phyloP scores from a whole-genome alignment of 257 asterid genomes.

The Fraxinus excelsior region DNA sequence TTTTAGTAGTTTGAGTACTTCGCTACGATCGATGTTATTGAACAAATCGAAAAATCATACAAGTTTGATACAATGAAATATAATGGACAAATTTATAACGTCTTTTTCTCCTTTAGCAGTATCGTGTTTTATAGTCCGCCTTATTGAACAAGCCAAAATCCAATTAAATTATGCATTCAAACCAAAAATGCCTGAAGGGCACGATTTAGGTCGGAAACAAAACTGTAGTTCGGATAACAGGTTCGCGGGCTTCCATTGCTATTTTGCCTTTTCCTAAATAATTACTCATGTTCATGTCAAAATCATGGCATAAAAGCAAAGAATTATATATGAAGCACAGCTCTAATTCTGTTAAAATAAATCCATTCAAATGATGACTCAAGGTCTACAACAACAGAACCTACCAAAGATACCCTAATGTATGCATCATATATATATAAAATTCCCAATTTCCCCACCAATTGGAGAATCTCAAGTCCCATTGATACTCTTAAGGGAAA shows the following conservation, averaged over 20 bases:
- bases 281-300: not conserved
- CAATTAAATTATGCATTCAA: too few relatives aligned
- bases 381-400: constrained; percentile 1
- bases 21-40: not conserved
- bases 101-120: too few relatives aligned
- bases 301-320: not conserved
- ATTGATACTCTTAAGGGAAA: not conserved
- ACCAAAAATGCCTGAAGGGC: too few relatives aligned
- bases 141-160: not conserved
- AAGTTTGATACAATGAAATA: not conserved
- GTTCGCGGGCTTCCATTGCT: too few relatives aligned
- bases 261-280: too few relatives aligned
- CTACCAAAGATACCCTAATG: not conserved
- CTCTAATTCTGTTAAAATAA: constrained; percentile 1
- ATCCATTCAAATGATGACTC: not conserved
- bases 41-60: not conserved
- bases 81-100: too few relatives aligned
- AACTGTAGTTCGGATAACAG: too few relatives aligned
- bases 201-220: too few relatives aligned
- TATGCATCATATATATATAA: not conserved
- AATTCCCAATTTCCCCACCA: not conserved
- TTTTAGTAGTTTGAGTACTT: not conserved
- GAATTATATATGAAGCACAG: not conserved
- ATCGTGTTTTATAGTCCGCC: too few relatives aligned
- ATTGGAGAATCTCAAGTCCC: constrained; percentile 3